phyloP scores from a whole-genome alignment of 345 rosid genomes.

The Brassica rapa region DNA sequence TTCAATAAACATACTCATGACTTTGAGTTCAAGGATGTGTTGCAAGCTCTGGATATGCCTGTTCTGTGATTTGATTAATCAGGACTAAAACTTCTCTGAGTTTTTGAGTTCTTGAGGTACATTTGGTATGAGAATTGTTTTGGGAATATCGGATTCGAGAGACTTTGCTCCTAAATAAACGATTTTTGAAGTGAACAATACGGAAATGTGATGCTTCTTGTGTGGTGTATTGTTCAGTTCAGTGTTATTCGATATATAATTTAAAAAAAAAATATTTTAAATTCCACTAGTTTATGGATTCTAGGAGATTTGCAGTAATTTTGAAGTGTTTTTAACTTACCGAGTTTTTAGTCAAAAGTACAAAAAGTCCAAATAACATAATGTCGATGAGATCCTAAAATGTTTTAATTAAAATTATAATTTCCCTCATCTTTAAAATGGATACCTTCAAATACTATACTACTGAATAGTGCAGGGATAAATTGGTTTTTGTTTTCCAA shows the following conservation, averaged over 20 bases:
- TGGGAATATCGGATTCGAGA: neutral
- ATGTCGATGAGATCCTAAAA: too few relatives aligned
- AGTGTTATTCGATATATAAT: too few relatives aligned
- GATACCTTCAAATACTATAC: too few relatives aligned
- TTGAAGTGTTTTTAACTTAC: too few relatives aligned
- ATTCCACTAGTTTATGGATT: too few relatives aligned
- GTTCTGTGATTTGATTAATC: slow-evolving; percentile 41
- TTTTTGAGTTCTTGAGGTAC: slow-evolving; percentile 4
- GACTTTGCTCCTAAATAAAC: slow-evolving; percentile 7
- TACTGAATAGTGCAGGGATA: too few relatives aligned
- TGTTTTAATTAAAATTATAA: too few relatives aligned
- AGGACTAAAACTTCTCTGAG: neutral
- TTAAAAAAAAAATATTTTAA: too few relatives aligned
- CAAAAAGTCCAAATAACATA: too few relatives aligned
- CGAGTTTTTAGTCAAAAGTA: neutral
- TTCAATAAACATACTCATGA: slow-evolving; percentile 78
- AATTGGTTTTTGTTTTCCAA: too few relatives aligned
- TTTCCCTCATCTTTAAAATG: too few relatives aligned
- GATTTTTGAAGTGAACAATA: neutral
- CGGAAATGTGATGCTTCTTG: neutral
- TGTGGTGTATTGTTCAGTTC: neutral
- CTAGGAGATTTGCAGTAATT: too few relatives aligned
- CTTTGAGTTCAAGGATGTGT: slow-evolving; percentile 88
- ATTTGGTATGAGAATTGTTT: slow-evolving; percentile 6
- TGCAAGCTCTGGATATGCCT: slow-evolving; percentile 82